Evolutionary conservation across 208 protist species (phyloP).

Genomic region (Entamoeba nuttalli): DNA sequence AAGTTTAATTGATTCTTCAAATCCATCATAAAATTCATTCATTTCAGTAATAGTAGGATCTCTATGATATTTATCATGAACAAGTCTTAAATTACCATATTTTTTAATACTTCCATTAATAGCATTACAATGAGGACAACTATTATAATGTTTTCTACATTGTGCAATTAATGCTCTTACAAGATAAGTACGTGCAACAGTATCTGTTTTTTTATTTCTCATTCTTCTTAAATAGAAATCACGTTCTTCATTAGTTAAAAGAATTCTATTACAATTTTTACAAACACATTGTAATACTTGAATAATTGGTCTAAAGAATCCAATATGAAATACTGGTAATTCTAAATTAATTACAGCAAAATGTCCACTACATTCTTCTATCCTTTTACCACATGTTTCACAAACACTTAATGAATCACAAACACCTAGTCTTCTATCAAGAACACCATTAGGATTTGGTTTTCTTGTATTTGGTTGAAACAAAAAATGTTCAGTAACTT

Average conservation of each 20-base stretch:
- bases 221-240: constrained; percentile 9
- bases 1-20: constrained; percentile 46
- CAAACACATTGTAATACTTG: constrained; percentile 84
- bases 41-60: constrained; percentile 51
- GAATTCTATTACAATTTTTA: constrained; percentile 71
- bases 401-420: not conserved
- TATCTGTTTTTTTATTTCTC: constrained; percentile 8
- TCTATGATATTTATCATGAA: constrained; percentile 42
- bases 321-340: constrained; percentile 89
- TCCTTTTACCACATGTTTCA: not conserved
- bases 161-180: not conserved
- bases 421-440: not conserved
- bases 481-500: not conserved
- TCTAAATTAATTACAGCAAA: constrained; percentile 86
- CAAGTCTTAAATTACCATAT: constrained; percentile 45
- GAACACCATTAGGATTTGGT: not conserved
- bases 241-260: constrained; percentile 42
- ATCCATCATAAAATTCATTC: constrained; percentile 57
- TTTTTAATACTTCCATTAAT: constrained; percentile 55
- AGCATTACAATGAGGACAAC: constrained; percentile 57
- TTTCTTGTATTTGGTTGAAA: not conserved
- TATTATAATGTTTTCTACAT: not conserved
- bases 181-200: not conserved
- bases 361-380: constrained; percentile 76
- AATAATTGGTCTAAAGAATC: constrained; percentile 76